Conservation (phyloP, 2,329 filamentous ascomycete species). For the Tolypocladium nubicola region DNA sequence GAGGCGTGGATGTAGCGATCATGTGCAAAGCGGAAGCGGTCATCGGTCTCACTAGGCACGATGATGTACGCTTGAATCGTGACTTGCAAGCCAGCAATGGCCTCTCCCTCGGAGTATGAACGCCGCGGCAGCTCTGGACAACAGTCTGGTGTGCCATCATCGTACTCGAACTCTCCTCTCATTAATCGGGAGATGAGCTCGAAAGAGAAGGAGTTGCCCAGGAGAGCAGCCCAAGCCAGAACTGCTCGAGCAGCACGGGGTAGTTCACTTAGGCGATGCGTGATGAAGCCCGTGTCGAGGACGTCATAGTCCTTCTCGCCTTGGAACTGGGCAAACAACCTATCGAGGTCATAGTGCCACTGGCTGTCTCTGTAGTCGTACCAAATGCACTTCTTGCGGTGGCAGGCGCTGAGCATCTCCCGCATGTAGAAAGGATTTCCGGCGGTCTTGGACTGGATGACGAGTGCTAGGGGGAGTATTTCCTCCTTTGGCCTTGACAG, state of each 20-base stretch:
- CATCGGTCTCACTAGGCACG: constrained; percentile 71
- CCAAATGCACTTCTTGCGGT: constrained; percentile 79
- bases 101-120: constrained; percentile 51
- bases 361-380: constrained; percentile 76
- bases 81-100: constrained; percentile 69
- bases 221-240: constrained; percentile 73
- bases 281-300: constrained; percentile 74
- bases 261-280: constrained; percentile 65
- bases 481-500: constrained; percentile 65
- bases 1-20: constrained; percentile 78
- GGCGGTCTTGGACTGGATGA: constrained; percentile 79
- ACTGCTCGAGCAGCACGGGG: constrained; percentile 65
- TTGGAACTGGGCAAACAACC: constrained; percentile 75
- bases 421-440: constrained; percentile 88
- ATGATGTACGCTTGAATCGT: constrained; percentile 74
- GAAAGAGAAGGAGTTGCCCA: constrained; percentile 80
- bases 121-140: constrained; percentile 11
- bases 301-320: constrained; percentile 69
- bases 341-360: constrained; percentile 81
- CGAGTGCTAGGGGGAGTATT: constrained; percentile 65
- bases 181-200: constrained; percentile 67
- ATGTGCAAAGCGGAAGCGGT: constrained; percentile 79
- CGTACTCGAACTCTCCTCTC: constrained; percentile 60
- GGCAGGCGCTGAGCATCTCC: constrained; percentile 80
- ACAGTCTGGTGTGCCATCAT: constrained; percentile 30